Base-by-base conservation (phyloP, 768 basidiomycete species). In the Termitomyces sp. region DNA sequence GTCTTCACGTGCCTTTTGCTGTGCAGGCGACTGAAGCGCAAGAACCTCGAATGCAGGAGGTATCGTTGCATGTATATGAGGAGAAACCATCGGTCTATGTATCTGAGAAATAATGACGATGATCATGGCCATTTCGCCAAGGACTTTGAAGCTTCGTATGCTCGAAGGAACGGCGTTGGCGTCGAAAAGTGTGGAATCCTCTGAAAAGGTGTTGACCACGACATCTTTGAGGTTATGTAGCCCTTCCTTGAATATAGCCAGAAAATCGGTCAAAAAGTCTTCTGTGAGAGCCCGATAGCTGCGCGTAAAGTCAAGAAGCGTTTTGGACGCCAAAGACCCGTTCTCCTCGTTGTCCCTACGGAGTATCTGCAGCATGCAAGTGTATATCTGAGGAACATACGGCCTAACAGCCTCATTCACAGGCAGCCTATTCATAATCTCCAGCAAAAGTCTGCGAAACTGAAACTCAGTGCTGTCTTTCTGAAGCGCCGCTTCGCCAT, bases 271-370 rank as follows among this genome's bases (percentile, higher is more conserved):
- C 51, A 94, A 80, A 55, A 86, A 81, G 9, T 91, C 86, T 65
- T 93, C 92, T 15, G 85, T 84, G 52, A 90, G 76, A 10, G 82
- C 74, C 67, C 90, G 85, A 71, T 90, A 92, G 55, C 82, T 85
- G 53, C 96, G 86, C 68, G 92, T 84, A 25, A 95, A 81, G 75
- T 99, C 96, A 61, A 94, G 88, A 69, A 97, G 81, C 59, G 88
- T 90, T 76, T 98, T 98, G 82, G 95, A 93, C 59, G 89, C 91
- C 2, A 87, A 82, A 37, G 89, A 82, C 2, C 92, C 97, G 69
- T 95, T 96, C 71, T 99, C 97, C 75, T 99, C 97, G 71, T 97
- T 98, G 77, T 99, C 97, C 65, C 84, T 78, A 31, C 90, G 87
- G 36, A 98, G 81, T 56, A 94, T 79, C 63, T 92, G 82, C 42